These are phyloP conservation scores for Lignosus rhinocerotis DNA, from an alignment of 1,284 basidiomycete genomes.

Conservation along the genomic window DNA sequence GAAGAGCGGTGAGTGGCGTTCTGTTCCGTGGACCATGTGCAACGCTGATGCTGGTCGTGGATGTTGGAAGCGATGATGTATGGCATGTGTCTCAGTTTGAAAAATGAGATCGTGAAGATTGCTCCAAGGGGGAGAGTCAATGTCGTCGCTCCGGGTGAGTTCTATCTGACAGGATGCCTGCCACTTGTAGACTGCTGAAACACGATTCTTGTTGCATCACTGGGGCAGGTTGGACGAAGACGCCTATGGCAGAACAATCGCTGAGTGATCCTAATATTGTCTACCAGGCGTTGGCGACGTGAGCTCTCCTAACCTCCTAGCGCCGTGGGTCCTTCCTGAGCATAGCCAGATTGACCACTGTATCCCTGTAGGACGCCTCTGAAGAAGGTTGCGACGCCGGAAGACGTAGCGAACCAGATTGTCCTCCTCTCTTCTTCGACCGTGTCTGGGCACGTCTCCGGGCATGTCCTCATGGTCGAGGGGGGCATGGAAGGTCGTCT, in stretches of 20 bases:
- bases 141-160: constrained; percentile 52
- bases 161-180: not conserved
- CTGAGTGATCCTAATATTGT: constrained; percentile 46
- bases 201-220: not conserved
- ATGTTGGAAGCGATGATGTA: constrained; percentile 64
- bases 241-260: constrained; percentile 55
- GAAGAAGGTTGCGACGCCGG: constrained; percentile 65
- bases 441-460: constrained; percentile 72
- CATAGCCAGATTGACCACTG: not conserved
- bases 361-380: constrained; percentile 58
- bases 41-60: constrained; percentile 18
- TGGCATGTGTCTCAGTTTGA: constrained; percentile 66
- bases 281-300: constrained; percentile 67
- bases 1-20: constrained; percentile 31
- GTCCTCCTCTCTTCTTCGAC: constrained; percentile 59
- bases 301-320: constrained; percentile 25
- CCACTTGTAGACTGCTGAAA: not conserved
- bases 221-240: constrained; percentile 62
- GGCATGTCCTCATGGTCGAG: constrained; percentile 70
- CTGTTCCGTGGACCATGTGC: not conserved
- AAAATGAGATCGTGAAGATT: constrained; percentile 80
- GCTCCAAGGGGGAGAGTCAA: constrained; percentile 74
- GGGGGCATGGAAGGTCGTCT: constrained; percentile 78
- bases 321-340: not conserved
- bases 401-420: constrained; percentile 69